phyloP scores from a whole-genome alignment of 169 alveolate genomes.

The Eimeria praecox region DNA sequence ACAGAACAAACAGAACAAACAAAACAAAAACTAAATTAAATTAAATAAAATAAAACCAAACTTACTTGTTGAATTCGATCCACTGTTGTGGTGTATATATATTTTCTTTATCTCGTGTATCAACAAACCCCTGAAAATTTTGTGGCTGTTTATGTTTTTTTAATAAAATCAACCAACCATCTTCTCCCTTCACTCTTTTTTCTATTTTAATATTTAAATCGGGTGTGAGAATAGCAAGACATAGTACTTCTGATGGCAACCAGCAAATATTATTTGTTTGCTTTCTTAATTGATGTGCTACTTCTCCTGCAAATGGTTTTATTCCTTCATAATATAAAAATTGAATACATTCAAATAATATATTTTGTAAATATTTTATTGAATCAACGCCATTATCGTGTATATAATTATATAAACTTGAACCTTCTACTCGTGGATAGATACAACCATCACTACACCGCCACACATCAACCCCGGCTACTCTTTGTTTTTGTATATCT shows the following conservation, averaged over 20 bases:
- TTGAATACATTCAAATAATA: not conserved
- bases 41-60: too few relatives aligned
- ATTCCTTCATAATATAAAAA: conserved; percentile 63
- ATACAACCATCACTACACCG: not conserved
- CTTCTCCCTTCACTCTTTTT: conserved; percentile 68
- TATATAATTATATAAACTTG: not conserved
- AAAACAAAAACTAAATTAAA: too few relatives aligned
- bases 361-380: not conserved
- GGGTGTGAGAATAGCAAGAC: conserved; percentile 2
- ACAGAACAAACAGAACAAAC: not conserved
- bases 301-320: conserved; percentile 71
- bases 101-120: conserved; percentile 68
- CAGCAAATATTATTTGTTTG: conserved; percentile 16
- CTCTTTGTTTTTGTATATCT: conserved; percentile 34
- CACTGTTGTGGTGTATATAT: conserved; percentile 45
- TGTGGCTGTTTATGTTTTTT: not conserved
- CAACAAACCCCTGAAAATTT: conserved; percentile 46
- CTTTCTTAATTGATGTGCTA: conserved; percentile 60
- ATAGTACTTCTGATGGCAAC: conserved; percentile 59
- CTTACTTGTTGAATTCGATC: conserved; percentile 64
- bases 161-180: conserved; percentile 57
- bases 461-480: conserved; percentile 69
- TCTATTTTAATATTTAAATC: conserved; percentile 19
- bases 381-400: not conserved
- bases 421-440: conserved; percentile 44